Base-by-base conservation (phyloP, 1,284 basidiomycete species). In the Athelia sp. region DNA sequence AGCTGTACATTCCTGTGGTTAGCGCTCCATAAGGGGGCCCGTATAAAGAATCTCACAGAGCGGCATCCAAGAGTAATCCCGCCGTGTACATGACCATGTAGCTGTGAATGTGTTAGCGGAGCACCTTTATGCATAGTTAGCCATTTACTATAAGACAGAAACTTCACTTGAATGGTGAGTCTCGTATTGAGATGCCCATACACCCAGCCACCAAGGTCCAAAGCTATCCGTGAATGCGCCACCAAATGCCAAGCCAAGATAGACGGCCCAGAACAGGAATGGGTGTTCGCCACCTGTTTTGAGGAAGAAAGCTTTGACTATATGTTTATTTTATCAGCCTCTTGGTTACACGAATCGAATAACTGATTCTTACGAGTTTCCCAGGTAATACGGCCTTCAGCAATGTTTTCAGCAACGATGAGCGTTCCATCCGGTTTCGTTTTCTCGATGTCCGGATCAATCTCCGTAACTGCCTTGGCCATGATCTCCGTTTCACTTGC, bases 141-240 rank as follows among this genome's bases (percentile, higher is more conserved):
- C 10, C 34, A 64, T 71, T 60, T 54, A 77, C 72, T 64, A 68
- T 46, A 65, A 52, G 10, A 71, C 69, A 13, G 63, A 60, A 13
- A 77, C 69, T 1, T 63, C 57, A 13, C 67, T 43, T 22, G 60
- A 52, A 51, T 68, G 55, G 21, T 29, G 26, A 29, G 26, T 29
- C 26, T 75, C 73, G 58, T 83, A 84, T 47, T 80, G 76, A 4
- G 69, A 64, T 2, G 79, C 75, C 79, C 81, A 85, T 49, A 74
- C 71, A 29, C 81, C 81, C 13, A 84, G 66, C 65, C 74, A 83
- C 72, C 76, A 82, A 1, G 73, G 77, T 59, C 79, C 73, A 40
- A 71, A 66, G 2, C 72, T 66, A 17, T 65, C 62, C 4, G 57
- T 55, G 14, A 67, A 45, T 3, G 34, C 50, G 11, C 55, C 57